Evolutionary conservation across 257 asterid genomes (phyloP).

Genomic region (Nicotiana knightiana): DNA sequence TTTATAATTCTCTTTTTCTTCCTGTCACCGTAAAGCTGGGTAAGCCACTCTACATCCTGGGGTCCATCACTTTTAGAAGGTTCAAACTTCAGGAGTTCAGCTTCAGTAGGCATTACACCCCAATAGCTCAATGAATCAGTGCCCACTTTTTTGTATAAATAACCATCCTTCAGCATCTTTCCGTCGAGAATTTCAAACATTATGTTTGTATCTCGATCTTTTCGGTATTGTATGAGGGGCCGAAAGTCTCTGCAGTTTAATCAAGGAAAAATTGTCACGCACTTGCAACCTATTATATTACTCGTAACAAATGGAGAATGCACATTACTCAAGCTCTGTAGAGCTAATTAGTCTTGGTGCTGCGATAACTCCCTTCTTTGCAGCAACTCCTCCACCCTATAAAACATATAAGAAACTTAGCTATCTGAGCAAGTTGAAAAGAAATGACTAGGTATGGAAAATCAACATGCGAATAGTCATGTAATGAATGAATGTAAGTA

Average conservation of each 20-base stretch:
- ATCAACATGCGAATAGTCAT: neutral
- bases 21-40: conserved; percentile 76
- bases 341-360: conserved; percentile 87
- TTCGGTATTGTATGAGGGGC: conserved; percentile 78
- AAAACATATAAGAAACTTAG: conserved; percentile 7
- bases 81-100: conserved; percentile 90
- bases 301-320: conserved; percentile 9
- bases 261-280: conserved; percentile 9
- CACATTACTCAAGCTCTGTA: conserved; percentile 85
- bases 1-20: conserved; percentile 37
- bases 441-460: neutral
- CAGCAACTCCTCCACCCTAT: conserved; percentile 85
- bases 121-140: conserved; percentile 67
- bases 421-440: neutral
- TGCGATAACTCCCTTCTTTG: conserved; percentile 56
- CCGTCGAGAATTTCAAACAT: conserved; percentile 78
- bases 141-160: conserved; percentile 71
- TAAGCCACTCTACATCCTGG: conserved; percentile 70
- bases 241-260: conserved; percentile 68
- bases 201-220: conserved; percentile 77
- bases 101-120: conserved; percentile 81
- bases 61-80: conserved; percentile 60
- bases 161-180: conserved; percentile 94
- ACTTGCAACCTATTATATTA: conserved; percentile 13
- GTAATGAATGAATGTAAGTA: neutral